These are phyloP conservation scores for sunflower (Helianthus annuus) DNA, from an alignment of 129 eudicot species.

Conservation along the genomic window DNA sequence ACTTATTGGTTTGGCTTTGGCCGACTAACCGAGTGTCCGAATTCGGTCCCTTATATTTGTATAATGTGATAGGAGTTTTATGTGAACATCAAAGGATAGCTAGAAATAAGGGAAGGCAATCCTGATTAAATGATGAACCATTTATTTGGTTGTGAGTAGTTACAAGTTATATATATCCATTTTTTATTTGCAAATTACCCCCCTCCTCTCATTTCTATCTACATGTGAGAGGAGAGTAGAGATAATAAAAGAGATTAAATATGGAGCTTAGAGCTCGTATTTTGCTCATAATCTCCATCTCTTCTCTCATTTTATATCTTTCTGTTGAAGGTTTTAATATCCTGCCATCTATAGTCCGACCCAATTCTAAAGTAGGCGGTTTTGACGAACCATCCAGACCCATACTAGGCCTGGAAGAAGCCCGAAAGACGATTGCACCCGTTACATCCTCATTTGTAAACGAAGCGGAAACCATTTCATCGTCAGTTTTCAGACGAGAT, in stretches of 20 bases:
- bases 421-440: slow-evolving; percentile 12
- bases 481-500: background rate
- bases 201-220: slow-evolving; percentile 26
- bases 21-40: background rate
- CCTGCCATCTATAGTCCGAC: slow-evolving; percentile 33
- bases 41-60: background rate
- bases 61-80: background rate
- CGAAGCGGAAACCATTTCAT: slow-evolving; percentile 4
- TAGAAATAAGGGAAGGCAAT: slow-evolving; percentile 26
- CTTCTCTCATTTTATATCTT: slow-evolving; percentile 41
- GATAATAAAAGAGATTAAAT: slow-evolving; percentile 30
- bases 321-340: slow-evolving; percentile 34
- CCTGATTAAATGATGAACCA: slow-evolving; percentile 28
- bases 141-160: slow-evolving; percentile 14
- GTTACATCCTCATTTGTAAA: slow-evolving; percentile 19
- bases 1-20: background rate
- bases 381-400: slow-evolving; percentile 4
- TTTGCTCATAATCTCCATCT: slow-evolving; percentile 38
- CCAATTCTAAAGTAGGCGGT: slow-evolving; percentile 19
- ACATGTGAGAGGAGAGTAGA: slow-evolving; percentile 37
- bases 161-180: background rate
- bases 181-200: slow-evolving; percentile 23
- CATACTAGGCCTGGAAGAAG: slow-evolving; percentile 4
- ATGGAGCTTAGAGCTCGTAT: slow-evolving; percentile 38
- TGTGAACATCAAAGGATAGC: slow-evolving; percentile 3